These are phyloP conservation scores for Blastomyces emzantsi DNA, from an alignment of 2,329 filamentous ascomycete species.

Conservation along the genomic window DNA sequence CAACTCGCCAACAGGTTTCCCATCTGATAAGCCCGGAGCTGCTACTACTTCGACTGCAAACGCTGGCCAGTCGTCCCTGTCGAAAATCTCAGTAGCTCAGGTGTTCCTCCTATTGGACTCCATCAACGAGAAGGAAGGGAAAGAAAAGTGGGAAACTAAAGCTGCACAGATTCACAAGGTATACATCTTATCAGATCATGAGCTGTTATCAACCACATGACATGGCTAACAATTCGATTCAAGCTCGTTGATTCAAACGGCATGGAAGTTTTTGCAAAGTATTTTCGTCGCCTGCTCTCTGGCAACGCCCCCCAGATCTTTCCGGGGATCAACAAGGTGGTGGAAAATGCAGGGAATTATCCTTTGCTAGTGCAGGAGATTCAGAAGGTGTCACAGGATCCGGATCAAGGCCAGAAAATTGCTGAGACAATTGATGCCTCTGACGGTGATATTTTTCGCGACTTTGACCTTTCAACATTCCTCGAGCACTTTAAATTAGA, in stretches of 20 bases:
- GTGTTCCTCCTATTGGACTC: conserved; percentile 89
- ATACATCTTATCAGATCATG: conserved; percentile 17
- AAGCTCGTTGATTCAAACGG: conserved; percentile 95
- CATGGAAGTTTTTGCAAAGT: conserved; percentile 97
- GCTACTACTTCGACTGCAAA: conserved; percentile 34
- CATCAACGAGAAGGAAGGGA: conserved; percentile 88
- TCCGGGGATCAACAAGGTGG: conserved; percentile 62
- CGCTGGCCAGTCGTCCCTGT: conserved; percentile 55
- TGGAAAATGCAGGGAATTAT: conserved; percentile 72
- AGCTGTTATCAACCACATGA: neutral
- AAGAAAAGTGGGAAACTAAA: conserved; percentile 85
- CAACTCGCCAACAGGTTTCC: conserved; percentile 45
- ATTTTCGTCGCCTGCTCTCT: conserved; percentile 85
- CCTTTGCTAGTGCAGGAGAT: conserved; percentile 74
- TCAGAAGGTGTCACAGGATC: conserved; percentile 71
- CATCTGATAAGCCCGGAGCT: conserved; percentile 38
- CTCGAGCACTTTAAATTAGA: conserved; percentile 95
- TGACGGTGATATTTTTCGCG: conserved; percentile 86
- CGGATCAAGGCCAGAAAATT: conserved; percentile 78
- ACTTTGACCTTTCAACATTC: conserved; percentile 93
- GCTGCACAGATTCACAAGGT: conserved; percentile 89
- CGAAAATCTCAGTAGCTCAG: conserved; percentile 92
- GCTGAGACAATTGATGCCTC: conserved; percentile 85
- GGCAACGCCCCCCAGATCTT: conserved; percentile 91
- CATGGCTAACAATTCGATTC: conserved; percentile 11